A percentile compares a stretch with the other conserved stretches of the same genome.
Evolutionary conservation across 768 basidiomycete species (phyloP).

Genomic region (Vararia minispora): DNA sequence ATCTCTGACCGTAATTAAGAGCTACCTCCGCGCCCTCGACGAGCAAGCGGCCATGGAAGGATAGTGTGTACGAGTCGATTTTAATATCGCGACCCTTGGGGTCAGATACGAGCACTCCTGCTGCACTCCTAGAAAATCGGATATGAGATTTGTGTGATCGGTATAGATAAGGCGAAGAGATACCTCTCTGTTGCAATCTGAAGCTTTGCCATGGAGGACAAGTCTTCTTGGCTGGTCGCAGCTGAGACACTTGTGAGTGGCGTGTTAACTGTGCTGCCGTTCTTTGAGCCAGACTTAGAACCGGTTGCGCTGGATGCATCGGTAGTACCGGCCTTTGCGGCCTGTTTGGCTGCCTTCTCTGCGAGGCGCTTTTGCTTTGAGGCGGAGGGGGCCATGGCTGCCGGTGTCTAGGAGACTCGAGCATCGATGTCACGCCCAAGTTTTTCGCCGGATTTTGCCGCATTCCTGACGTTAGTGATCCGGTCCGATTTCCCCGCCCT

Average conservation of each 20-base stretch:
- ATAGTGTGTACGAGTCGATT: constrained; percentile 90
- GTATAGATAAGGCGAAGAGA: background rate
- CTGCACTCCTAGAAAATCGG: constrained; percentile 55
- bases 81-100: constrained; percentile 92
- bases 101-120: constrained; percentile 91
- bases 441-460: too few relatives aligned
- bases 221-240: constrained; percentile 68
- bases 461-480: too few relatives aligned
- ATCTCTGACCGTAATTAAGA: constrained; percentile 85
- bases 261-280: constrained; percentile 55
- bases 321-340: constrained; percentile 37
- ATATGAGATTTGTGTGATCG: constrained; percentile 4
- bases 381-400: constrained; percentile 60
- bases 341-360: constrained; percentile 83
- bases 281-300: constrained; percentile 53
- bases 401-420: too few relatives aligned
- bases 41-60: constrained; percentile 90
- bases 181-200: constrained; percentile 85
- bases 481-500: too few relatives aligned
- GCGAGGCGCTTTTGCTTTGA: constrained; percentile 91
- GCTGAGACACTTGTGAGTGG: constrained; percentile 79
- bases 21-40: constrained; percentile 62
- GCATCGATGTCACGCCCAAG: too few relatives aligned
- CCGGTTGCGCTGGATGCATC: constrained; percentile 40
- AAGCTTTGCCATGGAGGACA: constrained; percentile 81